Conservation (phyloP, 495 filamentous ascomycete genomes). For the Copromyces sp. region DNA sequence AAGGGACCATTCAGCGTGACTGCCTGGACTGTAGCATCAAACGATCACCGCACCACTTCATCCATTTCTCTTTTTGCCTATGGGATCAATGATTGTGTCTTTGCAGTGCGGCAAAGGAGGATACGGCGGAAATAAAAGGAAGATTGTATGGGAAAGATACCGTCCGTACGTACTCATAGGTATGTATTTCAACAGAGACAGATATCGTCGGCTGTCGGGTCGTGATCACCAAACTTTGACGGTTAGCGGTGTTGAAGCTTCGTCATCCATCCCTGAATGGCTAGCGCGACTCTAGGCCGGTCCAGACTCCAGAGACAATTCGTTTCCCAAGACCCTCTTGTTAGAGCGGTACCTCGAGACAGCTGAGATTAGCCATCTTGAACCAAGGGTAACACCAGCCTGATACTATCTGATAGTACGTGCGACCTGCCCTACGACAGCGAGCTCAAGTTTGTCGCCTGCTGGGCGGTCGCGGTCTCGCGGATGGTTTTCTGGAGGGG, state of each 20-base stretch:
- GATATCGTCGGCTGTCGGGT: neutral
- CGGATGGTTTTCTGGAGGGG: neutral
- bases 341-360: neutral
- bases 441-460: neutral
- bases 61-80: neutral
- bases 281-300: neutral
- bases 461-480: neutral
- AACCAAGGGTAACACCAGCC: neutral
- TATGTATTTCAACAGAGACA: neutral
- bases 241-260: neutral
- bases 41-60: neutral
- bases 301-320: neutral
- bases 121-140: neutral
- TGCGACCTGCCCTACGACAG: neutral
- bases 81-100: neutral
- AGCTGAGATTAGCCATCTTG: too few relatives aligned
- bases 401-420: neutral
- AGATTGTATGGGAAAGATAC: neutral
- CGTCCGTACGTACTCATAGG: neutral
- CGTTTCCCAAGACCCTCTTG: neutral
- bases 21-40: neutral
- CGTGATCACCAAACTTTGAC: neutral
- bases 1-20: neutral
- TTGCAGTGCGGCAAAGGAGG: neutral
- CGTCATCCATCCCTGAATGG: neutral